Evolutionary conservation across 441 rosid species (phyloP), one percentile per base, ranked within the genome.

Genomic region (Raphanus hybrid): DNA sequence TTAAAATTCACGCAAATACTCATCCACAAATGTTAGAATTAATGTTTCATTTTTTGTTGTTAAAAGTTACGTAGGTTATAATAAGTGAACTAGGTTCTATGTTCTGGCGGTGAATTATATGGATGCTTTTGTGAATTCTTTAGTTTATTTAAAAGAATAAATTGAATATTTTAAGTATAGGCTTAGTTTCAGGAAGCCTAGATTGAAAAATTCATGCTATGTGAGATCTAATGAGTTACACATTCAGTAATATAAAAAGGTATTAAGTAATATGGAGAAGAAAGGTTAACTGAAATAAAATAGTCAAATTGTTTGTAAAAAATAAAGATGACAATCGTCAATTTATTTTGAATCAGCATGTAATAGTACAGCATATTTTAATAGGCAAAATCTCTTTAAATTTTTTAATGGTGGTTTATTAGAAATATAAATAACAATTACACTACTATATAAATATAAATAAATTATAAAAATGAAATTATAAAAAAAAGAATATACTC

Each of bases 61-160:
- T 63, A 10, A 69, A 57, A 8, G 67, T 69, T 11, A 32, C 26
- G 26, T 79, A 15, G 16, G 23, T 41, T 63, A 18, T 74, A 43
- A 69, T 69, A 64, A 79, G 70, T 69, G 79, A 43, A 4, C 71
- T 74, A 79, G 75, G 82, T 65, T 74, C 68, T 64, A 74, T 64
- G 79, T 79, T 79, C 45, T 69, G 71, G 71, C 75, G 75, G 74
- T 73, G 77, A 78, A 78, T 78, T 32, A 39, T 62, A 78, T 62
- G 74, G 27, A 64, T 62, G n/a, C 81, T 78, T 78, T 78, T 23
- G 27, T 62, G 27, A 61, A 67, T 48, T 43, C 23, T 50, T 73
- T 62, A 59, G 61, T 5, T 52, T 39, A 60, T 52, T 50, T 18
- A 39, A 18, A 12, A 2, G 0, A 66, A 66, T 26, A 23, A 45